phyloP scores from a whole-genome alignment of 306 rosid genomes.

The Leucaena leucocephala region DNA sequence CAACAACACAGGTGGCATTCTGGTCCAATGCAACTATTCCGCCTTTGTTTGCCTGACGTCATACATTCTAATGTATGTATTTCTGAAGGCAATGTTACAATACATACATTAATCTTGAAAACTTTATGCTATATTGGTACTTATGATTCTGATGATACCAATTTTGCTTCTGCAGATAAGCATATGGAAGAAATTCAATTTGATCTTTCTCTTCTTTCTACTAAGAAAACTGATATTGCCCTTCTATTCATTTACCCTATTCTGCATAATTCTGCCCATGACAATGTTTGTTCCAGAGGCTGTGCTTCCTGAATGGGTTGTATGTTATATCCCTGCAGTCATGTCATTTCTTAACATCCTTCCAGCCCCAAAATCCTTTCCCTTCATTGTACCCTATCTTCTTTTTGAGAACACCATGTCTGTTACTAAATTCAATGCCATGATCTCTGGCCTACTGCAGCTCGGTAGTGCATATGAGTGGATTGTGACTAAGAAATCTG shows the following conservation, averaged over 20 bases:
- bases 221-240: constrained; percentile 86
- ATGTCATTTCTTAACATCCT: constrained; percentile 94
- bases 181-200: constrained; percentile 83
- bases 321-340: constrained; percentile 82
- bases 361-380: constrained; percentile 89
- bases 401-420: constrained; percentile 96
- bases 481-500: constrained; percentile 94
- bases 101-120: not conserved
- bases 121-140: constrained; percentile 21
- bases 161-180: constrained; percentile 68
- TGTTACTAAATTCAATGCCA: constrained; percentile 90
- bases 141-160: constrained; percentile 21
- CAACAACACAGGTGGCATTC: constrained; percentile 97
- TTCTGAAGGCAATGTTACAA: not conserved
- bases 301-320: constrained; percentile 83
- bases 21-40: constrained; percentile 95
- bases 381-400: constrained; percentile 94
- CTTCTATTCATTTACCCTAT: constrained; percentile 86
- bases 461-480: constrained; percentile 93
- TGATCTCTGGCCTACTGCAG: constrained; percentile 91
- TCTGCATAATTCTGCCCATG: constrained; percentile 93
- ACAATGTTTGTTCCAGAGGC: constrained; percentile 95
- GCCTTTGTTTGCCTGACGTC: constrained; percentile 79
- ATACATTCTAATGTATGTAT: constrained; percentile 64
- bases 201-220: constrained; percentile 89